phyloP scores from a whole-genome alignment of 164 flowering plant species.

The Aristolochia californica region DNA sequence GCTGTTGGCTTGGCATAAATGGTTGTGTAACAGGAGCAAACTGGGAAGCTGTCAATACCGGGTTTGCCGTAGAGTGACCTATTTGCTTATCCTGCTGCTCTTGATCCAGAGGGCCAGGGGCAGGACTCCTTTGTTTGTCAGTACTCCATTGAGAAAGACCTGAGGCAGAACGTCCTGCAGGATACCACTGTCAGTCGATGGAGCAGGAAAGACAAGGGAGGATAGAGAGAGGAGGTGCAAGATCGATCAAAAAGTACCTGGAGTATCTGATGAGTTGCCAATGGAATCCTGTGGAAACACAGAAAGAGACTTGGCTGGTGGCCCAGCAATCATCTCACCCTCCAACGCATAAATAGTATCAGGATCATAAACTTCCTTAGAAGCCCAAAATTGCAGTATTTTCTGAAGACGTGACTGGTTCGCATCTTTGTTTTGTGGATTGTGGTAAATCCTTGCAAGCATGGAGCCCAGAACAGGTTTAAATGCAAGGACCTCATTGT shows the following conservation, averaged over 20 bases:
- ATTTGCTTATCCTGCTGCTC: constrained; percentile 47
- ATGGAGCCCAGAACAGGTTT: constrained; percentile 83
- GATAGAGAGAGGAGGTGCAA: not conserved
- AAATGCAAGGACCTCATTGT: constrained; percentile 95
- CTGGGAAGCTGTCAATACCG: constrained; percentile 24
- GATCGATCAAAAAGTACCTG: constrained; percentile 1
- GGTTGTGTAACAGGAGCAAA: constrained; percentile 26
- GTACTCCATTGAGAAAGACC: constrained; percentile 50
- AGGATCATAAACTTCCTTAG: constrained; percentile 91
- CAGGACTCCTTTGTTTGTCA: constrained; percentile 34
- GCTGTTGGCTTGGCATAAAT: constrained; percentile 38
- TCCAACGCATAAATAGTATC: constrained; percentile 68
- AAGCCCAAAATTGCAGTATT: constrained; percentile 89
- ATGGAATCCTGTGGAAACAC: constrained; percentile 39
- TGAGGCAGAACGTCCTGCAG: constrained; percentile 1
- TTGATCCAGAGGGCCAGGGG: constrained; percentile 25
- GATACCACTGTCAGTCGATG: not conserved
- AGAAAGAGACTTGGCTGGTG: constrained; percentile 31
- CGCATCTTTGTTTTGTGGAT: constrained; percentile 83
- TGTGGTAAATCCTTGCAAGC: constrained; percentile 88
- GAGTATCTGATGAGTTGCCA: constrained; percentile 27
- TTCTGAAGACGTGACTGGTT: constrained; percentile 83
- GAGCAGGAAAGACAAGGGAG: no score
- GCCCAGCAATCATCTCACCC: constrained; percentile 80
- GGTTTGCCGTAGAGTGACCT: constrained; percentile 7